Evolutionary conservation across 1,284 basidiomycete species (phyloP).

Genomic region (Tilletia caries): DNA sequence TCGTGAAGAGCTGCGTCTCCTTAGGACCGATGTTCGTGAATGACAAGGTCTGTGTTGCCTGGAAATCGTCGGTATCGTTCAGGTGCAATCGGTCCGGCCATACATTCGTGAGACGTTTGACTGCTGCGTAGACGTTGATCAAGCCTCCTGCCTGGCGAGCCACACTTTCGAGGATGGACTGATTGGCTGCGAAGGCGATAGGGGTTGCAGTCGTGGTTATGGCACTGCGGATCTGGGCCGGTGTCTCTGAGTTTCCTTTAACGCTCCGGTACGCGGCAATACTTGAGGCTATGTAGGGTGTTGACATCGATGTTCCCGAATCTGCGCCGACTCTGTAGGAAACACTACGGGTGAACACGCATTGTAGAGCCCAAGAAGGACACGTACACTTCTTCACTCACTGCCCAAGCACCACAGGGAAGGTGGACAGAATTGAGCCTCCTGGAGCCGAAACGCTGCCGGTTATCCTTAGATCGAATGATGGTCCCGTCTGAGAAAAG

Average conservation of each 20-base stretch:
- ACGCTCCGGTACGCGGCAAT: constrained; percentile 64
- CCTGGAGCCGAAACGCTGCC: too few species aligned
- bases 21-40: constrained; percentile 40
- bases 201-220: constrained; percentile 60
- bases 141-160: constrained; percentile 69
- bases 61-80: constrained; percentile 64
- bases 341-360: too few species aligned
- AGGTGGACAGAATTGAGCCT: too few species aligned
- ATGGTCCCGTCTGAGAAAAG: too few species aligned
- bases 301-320: constrained; percentile 55
- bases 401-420: constrained; percentile 34
- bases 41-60: constrained; percentile 28
- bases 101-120: constrained; percentile 60
- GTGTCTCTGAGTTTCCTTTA: constrained; percentile 57
- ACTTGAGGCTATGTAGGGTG: constrained; percentile 63
- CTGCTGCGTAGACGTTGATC: constrained; percentile 65
- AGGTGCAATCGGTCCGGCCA: constrained; percentile 64
- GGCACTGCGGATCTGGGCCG: constrained; percentile 48
- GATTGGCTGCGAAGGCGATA: constrained; percentile 59
- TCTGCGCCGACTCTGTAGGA: too few species aligned
- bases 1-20: constrained; percentile 31
- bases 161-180: constrained; percentile 62
- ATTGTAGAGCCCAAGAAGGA: not conserved
- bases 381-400: not conserved
- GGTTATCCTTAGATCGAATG: too few species aligned